Evolutionary conservation across 2,329 filamentous ascomycete genomes (phyloP).

Genomic region (Arthrobotrys megalospora): DNA sequence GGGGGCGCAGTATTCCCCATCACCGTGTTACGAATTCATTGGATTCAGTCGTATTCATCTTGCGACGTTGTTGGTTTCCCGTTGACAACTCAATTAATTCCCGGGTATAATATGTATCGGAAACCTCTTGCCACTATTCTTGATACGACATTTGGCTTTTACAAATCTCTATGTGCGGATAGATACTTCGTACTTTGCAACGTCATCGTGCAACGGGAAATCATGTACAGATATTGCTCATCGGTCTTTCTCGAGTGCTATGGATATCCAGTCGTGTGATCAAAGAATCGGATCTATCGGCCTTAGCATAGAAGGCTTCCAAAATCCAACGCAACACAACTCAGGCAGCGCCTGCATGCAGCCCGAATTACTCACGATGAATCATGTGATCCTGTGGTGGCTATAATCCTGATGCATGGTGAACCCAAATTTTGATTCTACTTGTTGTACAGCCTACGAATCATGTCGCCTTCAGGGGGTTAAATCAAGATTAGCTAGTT

Average conservation of each 20-base stretch:
- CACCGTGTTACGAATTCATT: slow-evolving; percentile 49
- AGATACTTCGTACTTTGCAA: not conserved
- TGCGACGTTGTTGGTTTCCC: slow-evolving; percentile 46
- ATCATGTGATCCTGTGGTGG: slow-evolving; percentile 51
- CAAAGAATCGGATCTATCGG: slow-evolving; percentile 22
- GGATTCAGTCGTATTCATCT: slow-evolving; percentile 23
- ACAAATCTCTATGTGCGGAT: not conserved
- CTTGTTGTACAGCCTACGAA: not conserved
- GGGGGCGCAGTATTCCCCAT: slow-evolving; percentile 33
- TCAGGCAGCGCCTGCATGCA: not conserved
- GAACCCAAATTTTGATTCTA: not conserved
- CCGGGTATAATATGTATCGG: slow-evolving; percentile 1
- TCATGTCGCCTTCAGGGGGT: not conserved
- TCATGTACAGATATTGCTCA: slow-evolving; percentile 10
- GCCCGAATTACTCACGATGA: slow-evolving; percentile 48
- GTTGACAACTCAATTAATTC: not conserved
- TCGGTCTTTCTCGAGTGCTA: not conserved
- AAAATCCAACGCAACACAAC: slow-evolving; percentile 60
- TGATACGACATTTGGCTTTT: not conserved
- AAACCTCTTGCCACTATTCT: slow-evolving; percentile 18
- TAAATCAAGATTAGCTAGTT: not conserved
- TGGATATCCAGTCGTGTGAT: slow-evolving; percentile 10
- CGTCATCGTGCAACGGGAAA: slow-evolving; percentile 31
- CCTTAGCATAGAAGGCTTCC: slow-evolving; percentile 1
- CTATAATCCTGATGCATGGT: not conserved